Evolutionary conservation across 2,329 filamentous ascomycete species (phyloP).

Genomic region (Phoma herbarum): DNA sequence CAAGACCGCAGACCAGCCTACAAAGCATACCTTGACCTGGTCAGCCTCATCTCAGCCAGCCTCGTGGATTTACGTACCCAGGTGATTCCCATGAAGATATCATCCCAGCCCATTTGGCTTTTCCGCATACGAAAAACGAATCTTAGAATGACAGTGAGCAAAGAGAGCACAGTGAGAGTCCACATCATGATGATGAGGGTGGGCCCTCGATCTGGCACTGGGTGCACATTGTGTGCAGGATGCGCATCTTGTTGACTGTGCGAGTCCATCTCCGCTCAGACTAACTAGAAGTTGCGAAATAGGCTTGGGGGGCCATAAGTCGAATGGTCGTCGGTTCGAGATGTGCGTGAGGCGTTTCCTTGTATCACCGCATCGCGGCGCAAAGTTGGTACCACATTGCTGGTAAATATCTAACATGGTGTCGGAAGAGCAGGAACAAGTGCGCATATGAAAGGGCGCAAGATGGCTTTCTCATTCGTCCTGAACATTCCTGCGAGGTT

Average conservation of each 20-base stretch:
- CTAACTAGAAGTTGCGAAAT: not conserved
- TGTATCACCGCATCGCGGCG: not conserved
- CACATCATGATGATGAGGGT: constrained; percentile 15
- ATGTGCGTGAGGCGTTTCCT: not conserved
- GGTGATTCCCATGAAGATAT: constrained; percentile 9
- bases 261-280: constrained; percentile 1
- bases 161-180: constrained; percentile 1
- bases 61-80: not conserved
- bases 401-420: not conserved
- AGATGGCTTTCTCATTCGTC: not conserved
- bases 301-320: not conserved
- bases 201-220: constrained; percentile 12
- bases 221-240: not conserved
- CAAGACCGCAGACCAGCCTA: constrained; percentile 9
- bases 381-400: not conserved
- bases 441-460: not conserved
- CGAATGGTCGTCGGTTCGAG: not conserved
- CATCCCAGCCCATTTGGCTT: constrained; percentile 9
- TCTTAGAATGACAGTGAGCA: constrained; percentile 2
- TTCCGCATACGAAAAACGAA: constrained; percentile 5
- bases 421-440: constrained; percentile 1
- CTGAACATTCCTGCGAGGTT: not conserved
- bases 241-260: not conserved
- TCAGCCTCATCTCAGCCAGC: not conserved
- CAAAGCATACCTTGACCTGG: constrained; percentile 2